These are phyloP conservation scores for Vicia villosa DNA, from an alignment of 306 rosid species.

Conservation along the genomic window DNA sequence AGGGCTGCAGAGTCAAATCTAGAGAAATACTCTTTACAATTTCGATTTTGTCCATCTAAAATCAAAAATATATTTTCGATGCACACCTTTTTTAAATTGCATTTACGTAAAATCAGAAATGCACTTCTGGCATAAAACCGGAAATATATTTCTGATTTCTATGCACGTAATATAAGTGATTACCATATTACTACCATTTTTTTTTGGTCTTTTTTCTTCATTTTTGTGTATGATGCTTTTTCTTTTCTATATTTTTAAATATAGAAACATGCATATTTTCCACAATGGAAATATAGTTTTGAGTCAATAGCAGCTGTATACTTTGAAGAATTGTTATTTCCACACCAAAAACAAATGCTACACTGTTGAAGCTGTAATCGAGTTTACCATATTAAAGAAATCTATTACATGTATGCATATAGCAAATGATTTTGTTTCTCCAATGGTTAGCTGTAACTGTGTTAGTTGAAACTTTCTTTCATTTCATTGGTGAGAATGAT, in stretches of 20 bases:
- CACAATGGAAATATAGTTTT: conserved; percentile 32
- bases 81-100: too few species aligned
- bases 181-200: not conserved
- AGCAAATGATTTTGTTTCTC: conserved; percentile 19
- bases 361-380: conserved; percentile 28
- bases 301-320: conserved; percentile 5
- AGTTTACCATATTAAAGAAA: conserved; percentile 24
- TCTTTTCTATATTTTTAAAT: not conserved
- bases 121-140: too few species aligned
- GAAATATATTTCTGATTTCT: too few species aligned
- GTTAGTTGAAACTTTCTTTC: not conserved
- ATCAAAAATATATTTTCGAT: too few species aligned
- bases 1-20: too few species aligned
- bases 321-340: conserved; percentile 19
- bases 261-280: conserved; percentile 23
- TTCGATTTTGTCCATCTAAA: too few species aligned
- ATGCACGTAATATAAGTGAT: too few species aligned
- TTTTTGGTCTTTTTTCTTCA: not conserved
- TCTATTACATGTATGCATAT: conserved; percentile 27
- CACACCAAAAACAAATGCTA: conserved; percentile 19
- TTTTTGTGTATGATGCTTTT: not conserved
- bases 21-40: too few species aligned
- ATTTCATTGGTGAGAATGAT: conserved; percentile 27
- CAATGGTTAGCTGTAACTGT: conserved; percentile 16
- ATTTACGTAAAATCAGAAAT: too few species aligned